Evolutionary conservation across 108 stramenopile species (phyloP).

Genomic region (Discostella pseudostelligera): DNA sequence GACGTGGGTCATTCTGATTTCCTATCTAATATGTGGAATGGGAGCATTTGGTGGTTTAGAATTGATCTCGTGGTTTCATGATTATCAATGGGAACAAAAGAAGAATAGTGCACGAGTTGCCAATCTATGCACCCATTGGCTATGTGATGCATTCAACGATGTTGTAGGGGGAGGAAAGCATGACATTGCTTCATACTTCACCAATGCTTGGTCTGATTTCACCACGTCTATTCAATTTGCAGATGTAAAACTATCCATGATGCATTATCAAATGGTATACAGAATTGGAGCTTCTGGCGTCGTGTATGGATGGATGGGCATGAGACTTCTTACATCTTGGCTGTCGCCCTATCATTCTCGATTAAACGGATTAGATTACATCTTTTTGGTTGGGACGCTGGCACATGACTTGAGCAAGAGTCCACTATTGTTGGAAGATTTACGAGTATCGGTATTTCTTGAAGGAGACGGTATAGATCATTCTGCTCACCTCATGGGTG

Average conservation of each 20-base stretch:
- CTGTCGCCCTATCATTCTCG: conserved; percentile 29
- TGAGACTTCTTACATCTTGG: conserved; percentile 34
- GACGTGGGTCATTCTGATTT: conserved; percentile 13
- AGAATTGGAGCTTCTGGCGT: conserved; percentile 43
- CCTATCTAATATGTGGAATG: conserved; percentile 25
- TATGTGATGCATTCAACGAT: conserved; percentile 32
- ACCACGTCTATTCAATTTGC: conserved; percentile 23
- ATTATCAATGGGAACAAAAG: conserved; percentile 29
- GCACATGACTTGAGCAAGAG: conserved; percentile 35
- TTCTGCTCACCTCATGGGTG: conserved; percentile 30
- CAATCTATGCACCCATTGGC: conserved; percentile 28
- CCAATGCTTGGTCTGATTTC: conserved; percentile 31
- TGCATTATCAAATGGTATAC: conserved; percentile 18
- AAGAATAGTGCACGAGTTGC: conserved; percentile 17
- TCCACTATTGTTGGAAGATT: conserved; percentile 26
- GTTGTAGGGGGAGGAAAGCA: conserved; percentile 3
- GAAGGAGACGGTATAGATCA: conserved; percentile 42
- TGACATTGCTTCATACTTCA: conserved; percentile 36
- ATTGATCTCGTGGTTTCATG: conserved; percentile 26
- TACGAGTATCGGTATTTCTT: conserved; percentile 16
- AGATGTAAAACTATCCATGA: conserved; percentile 25
- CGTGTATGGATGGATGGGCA: conserved; percentile 44
- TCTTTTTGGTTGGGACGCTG: conserved; percentile 22
- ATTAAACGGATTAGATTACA: conserved; percentile 35
- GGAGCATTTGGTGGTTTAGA: conserved; percentile 28